Percentiles rank a stretch among this genome's conserved stretches.
These are phyloP conservation scores for Euphorbia schlechtendalii DNA, from an alignment of 441 rosid species.

Conservation along the genomic window DNA sequence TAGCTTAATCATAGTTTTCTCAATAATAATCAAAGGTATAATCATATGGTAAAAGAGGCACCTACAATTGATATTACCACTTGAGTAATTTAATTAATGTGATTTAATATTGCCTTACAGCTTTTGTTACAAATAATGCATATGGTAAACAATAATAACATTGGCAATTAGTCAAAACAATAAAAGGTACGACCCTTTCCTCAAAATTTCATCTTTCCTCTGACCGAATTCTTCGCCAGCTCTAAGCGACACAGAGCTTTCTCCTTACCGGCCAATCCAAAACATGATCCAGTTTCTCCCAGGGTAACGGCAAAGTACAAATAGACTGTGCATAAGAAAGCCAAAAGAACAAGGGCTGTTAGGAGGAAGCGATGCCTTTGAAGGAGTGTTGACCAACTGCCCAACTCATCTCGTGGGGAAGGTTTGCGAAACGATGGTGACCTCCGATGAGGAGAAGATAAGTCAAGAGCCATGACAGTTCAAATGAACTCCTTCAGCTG, in stretches of 20 bases:
- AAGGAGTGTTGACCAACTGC: conserved; percentile 65
- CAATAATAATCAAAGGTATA: neutral
- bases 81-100: conserved; percentile 7
- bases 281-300: conserved; percentile 53
- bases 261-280: conserved; percentile 47
- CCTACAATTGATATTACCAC: conserved; percentile 4
- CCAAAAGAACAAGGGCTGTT: conserved; percentile 63
- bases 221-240: conserved; percentile 36
- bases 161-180: neutral
- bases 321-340: conserved; percentile 78
- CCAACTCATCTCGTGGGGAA: conserved; percentile 59
- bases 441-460: conserved; percentile 72
- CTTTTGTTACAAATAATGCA: conserved; percentile 4
- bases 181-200: neutral
- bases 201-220: conserved; percentile 69
- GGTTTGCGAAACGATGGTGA: conserved; percentile 58
- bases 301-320: conserved; percentile 85
- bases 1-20: neutral
- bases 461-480: conserved; percentile 61
- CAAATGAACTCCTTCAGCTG: conserved; percentile 13
- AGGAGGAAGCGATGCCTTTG: conserved; percentile 77
- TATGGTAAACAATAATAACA: conserved; percentile 3
- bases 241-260: conserved; percentile 51
- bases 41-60: neutral
- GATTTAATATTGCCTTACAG: conserved; percentile 7